These are phyloP conservation scores for Pueraria montana DNA, from an alignment of 306 rosid species.

Conservation along the genomic window DNA sequence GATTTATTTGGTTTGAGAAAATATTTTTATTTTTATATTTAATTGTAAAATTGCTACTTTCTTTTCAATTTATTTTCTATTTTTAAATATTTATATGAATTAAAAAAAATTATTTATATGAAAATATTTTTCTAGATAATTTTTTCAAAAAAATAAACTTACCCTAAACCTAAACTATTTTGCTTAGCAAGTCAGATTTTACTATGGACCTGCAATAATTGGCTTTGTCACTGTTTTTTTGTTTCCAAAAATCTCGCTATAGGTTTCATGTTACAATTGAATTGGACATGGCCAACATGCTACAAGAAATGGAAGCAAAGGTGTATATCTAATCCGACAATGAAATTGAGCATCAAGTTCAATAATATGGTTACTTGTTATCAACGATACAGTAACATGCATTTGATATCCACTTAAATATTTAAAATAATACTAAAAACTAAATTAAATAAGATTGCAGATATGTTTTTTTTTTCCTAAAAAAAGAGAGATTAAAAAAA, in stretches of 20 bases:
- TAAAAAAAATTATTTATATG: too few relatives aligned
- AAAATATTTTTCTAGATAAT: too few relatives aligned
- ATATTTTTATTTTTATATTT: too few relatives aligned
- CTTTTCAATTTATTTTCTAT: too few relatives aligned
- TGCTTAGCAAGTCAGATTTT: not conserved
- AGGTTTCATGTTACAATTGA: not conserved
- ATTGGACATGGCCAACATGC: slow-evolving; percentile 15
- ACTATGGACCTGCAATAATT: too few relatives aligned
- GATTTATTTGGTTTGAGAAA: not conserved
- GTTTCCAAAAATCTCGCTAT: not conserved
- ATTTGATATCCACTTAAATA: not conserved
- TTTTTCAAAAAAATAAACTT: too few relatives aligned
- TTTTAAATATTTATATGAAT: too few relatives aligned
- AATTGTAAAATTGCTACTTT: too few relatives aligned
- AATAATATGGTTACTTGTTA: not conserved
- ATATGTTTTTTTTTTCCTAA: too few relatives aligned
- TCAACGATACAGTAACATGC: not conserved
- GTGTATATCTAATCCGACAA: not conserved
- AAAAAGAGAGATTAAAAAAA: too few relatives aligned
- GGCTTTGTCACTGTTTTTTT: not conserved
- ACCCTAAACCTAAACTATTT: not conserved
- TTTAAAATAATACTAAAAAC: not conserved
- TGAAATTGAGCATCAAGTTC: slow-evolving; percentile 1
- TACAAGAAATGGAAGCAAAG: not conserved
- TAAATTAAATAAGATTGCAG: not conserved